Evolutionary conservation across 306 rosid species (phyloP).

Genomic region (Medicago lupulina): DNA sequence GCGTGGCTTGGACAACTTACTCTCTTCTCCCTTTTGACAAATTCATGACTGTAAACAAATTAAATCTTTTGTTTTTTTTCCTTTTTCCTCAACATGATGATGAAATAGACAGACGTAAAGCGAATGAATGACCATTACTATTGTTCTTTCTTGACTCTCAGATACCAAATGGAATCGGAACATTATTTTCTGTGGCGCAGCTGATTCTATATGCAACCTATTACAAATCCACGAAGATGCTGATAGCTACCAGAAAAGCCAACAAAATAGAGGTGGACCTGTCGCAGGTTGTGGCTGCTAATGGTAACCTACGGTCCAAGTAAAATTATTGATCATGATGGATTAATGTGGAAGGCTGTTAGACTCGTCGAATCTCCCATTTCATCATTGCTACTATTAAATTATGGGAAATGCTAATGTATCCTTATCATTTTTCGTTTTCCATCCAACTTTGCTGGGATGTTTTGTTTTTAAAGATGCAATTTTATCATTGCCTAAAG

Average conservation of each 20-base stretch:
- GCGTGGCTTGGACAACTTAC: slow-evolving; percentile 79
- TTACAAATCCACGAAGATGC: slow-evolving; percentile 72
- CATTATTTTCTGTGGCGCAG: slow-evolving; percentile 60
- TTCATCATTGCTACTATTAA: neutral
- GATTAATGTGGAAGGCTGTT: slow-evolving; percentile 1
- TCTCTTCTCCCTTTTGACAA: slow-evolving; percentile 80
- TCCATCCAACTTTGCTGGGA: neutral
- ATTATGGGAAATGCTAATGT: neutral
- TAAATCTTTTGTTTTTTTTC: neutral
- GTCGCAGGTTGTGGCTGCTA: slow-evolving; percentile 49
- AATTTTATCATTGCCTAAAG: neutral
- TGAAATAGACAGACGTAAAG: neutral
- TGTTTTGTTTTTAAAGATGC: slow-evolving; percentile 11
- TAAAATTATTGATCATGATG: slow-evolving; percentile 21
- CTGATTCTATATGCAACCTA: slow-evolving; percentile 77
- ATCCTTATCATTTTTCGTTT: neutral
- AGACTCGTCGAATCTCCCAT: neutral
- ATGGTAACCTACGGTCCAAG: slow-evolving; percentile 16
- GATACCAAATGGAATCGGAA: slow-evolving; percentile 90
- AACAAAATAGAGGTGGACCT: slow-evolving; percentile 37
- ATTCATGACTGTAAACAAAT: slow-evolving; percentile 58
- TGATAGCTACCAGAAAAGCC: slow-evolving; percentile 61
- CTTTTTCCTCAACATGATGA: neutral
- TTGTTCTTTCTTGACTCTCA: slow-evolving; percentile 35
- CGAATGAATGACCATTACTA: neutral